Percentiles rank a stretch among this genome's conserved stretches.
phyloP scores from a whole-genome alignment of 169 alveolate genomes.

The Plasmodium yoelii region DNA sequence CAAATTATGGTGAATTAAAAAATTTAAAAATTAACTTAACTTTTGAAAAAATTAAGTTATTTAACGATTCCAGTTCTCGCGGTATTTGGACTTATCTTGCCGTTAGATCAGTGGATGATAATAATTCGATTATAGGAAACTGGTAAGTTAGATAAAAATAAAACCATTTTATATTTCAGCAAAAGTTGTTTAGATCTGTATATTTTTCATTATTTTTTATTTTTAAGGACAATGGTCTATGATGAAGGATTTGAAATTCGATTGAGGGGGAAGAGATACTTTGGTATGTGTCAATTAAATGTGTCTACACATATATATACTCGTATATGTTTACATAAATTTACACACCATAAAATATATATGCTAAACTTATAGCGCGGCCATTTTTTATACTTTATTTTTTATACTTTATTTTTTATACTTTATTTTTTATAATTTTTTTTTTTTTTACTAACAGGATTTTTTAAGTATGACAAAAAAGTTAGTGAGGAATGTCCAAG shows the following conservation, averaged over 20 bases:
- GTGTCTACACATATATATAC: background rate
- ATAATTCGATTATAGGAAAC: constrained; percentile 65
- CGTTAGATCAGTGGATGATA: constrained; percentile 42
- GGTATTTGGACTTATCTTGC: constrained; percentile 77
- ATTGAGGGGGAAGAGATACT: constrained; percentile 48
- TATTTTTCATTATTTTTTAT: background rate
- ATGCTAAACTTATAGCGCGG: background rate
- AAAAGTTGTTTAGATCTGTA: background rate
- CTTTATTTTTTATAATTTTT: no score
- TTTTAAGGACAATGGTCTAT: constrained; percentile 88
- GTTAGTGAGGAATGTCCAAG: constrained; percentile 18
- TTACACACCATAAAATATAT: background rate
- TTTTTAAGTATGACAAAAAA: constrained; percentile 38
- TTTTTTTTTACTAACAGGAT: background rate
- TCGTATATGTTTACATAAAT: background rate
- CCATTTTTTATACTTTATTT: no score
- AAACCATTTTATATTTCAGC: background rate
- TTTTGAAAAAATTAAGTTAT: constrained; percentile 23
- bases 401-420: no score
- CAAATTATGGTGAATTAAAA: constrained; percentile 25
- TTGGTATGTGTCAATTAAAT: constrained; percentile 42
- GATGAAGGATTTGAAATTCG: constrained; percentile 88
- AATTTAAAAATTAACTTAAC: constrained; percentile 4
- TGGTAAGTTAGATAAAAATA: constrained; percentile 15
- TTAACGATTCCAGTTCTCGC: constrained; percentile 17